A percentile compares a stretch with the other conserved stretches of the same genome.
phyloP scores from a whole-genome alignment of 2,329 filamentous ascomycete genomes.

The Trichoderma brevicompactum region DNA sequence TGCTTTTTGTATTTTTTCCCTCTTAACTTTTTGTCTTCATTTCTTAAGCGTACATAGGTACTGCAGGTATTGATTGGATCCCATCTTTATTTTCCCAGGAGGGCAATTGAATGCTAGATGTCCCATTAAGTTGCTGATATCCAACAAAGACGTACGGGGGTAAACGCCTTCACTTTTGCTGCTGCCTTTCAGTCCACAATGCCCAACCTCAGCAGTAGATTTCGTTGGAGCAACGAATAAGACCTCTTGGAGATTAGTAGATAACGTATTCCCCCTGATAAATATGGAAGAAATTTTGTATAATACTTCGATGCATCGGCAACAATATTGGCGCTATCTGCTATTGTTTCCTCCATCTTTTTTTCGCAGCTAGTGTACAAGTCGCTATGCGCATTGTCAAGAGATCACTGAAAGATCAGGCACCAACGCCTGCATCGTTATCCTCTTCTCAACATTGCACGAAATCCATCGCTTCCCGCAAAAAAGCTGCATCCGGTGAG shows the following conservation, averaged over 20 bases:
- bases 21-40: no score
- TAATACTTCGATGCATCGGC: neutral
- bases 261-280: no score
- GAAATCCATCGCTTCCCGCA: neutral
- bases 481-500: neutral
- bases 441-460: neutral
- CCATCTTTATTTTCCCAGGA: no score
- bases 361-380: no score
- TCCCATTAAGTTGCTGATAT: no score
- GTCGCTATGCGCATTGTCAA: neutral
- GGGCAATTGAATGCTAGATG: no score
- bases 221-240: no score
- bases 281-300: neutral
- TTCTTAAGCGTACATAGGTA: no score
- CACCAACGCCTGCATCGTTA: neutral
- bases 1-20: constrained; percentile 1
- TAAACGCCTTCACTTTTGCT: neutral
- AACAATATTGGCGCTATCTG: neutral
- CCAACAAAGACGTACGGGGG: neutral
- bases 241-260: neutral
- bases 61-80: no score
- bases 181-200: neutral
- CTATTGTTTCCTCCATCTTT: no score
- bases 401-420: neutral
- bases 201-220: neutral